These are phyloP conservation scores for Phytophthora lateralis DNA, from an alignment of 352 stramenopile genomes.

Conservation along the genomic window DNA sequence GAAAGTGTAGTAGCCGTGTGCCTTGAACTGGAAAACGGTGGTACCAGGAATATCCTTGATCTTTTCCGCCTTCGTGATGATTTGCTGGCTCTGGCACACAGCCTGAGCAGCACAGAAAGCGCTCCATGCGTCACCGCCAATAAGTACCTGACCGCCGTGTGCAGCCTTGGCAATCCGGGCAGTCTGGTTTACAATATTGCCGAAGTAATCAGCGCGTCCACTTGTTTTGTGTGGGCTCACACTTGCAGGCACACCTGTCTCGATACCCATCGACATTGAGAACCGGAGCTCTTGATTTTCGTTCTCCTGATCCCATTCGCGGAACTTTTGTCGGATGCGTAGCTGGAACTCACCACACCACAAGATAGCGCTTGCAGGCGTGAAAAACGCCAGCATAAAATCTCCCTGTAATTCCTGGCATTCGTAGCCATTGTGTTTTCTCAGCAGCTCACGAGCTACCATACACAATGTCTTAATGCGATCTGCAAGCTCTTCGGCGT, in stretches of 20 bases:
- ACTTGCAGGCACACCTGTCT: slow-evolving; percentile 81
- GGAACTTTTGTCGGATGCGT: slow-evolving; percentile 77
- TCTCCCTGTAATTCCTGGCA: slow-evolving; percentile 89
- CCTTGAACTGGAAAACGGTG: slow-evolving; percentile 85
- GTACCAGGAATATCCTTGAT: slow-evolving; percentile 51
- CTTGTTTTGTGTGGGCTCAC: slow-evolving; percentile 90
- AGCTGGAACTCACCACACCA: slow-evolving; percentile 89
- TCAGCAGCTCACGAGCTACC: slow-evolving; percentile 71
- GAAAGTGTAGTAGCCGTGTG: slow-evolving; percentile 84
- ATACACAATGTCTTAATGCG: slow-evolving; percentile 87
- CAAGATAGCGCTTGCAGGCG: slow-evolving; percentile 76
- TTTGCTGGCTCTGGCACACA: slow-evolving; percentile 38
- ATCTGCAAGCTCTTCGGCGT: slow-evolving; percentile 84
- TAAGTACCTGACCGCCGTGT: slow-evolving; percentile 79
- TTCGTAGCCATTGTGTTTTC: slow-evolving; percentile 88
- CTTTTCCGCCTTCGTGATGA: slow-evolving; percentile 48
- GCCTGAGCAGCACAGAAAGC: slow-evolving; percentile 53
- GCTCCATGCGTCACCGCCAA: slow-evolving; percentile 82
- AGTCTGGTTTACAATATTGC: slow-evolving; percentile 91
- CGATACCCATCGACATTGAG: slow-evolving; percentile 89
- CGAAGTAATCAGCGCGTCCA: slow-evolving; percentile 88
- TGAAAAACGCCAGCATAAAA: slow-evolving; percentile 91
- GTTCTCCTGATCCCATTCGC: slow-evolving; percentile 74
- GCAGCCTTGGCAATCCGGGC: slow-evolving; percentile 87
- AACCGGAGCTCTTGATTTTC: slow-evolving; percentile 85